phyloP scores from a whole-genome alignment of 306 rosid species.

The Malus asiatica region DNA sequence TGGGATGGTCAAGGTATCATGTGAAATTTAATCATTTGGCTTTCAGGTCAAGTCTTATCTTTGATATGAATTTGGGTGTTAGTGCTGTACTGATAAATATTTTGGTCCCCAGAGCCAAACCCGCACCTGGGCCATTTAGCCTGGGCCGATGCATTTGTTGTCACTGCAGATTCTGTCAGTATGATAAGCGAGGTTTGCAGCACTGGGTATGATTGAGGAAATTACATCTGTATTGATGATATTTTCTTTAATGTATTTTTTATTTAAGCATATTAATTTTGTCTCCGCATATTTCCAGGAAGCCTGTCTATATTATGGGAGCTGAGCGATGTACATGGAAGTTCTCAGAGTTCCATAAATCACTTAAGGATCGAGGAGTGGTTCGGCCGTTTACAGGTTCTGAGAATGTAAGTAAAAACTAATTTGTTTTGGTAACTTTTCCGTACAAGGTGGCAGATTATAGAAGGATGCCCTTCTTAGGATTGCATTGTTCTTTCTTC shows the following conservation, averaged over 20 bases:
- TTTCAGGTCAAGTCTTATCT: neutral
- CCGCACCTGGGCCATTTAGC: slow-evolving; percentile 88
- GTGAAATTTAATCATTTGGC: neutral
- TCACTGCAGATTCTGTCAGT: slow-evolving; percentile 94
- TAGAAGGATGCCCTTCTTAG: slow-evolving; percentile 2
- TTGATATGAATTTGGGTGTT: neutral
- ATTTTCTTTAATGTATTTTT: neutral
- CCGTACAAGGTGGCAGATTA: slow-evolving; percentile 1
- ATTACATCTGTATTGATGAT: slow-evolving; percentile 1
- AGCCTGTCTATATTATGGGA: slow-evolving; percentile 80
- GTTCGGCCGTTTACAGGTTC: slow-evolving; percentile 84
- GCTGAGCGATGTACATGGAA: slow-evolving; percentile 87
- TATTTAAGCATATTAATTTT: neutral
- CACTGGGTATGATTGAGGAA: slow-evolving; percentile 66
- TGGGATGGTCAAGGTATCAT: slow-evolving; percentile 77
- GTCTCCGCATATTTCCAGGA: slow-evolving; percentile 33
- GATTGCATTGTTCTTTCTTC: neutral
- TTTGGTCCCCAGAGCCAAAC: slow-evolving; percentile 56
- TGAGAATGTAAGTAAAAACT: slow-evolving; percentile 66
- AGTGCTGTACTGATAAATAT: neutral
- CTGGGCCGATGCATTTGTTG: slow-evolving; percentile 89
- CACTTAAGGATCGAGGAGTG: slow-evolving; percentile 65
- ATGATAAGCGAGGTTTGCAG: slow-evolving; percentile 91
- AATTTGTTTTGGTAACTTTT: neutral
- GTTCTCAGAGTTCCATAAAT: slow-evolving; percentile 65